phyloP scores from a whole-genome alignment of 2,329 filamentous ascomycete genomes.

The Biscogniauxia mediterranea region DNA sequence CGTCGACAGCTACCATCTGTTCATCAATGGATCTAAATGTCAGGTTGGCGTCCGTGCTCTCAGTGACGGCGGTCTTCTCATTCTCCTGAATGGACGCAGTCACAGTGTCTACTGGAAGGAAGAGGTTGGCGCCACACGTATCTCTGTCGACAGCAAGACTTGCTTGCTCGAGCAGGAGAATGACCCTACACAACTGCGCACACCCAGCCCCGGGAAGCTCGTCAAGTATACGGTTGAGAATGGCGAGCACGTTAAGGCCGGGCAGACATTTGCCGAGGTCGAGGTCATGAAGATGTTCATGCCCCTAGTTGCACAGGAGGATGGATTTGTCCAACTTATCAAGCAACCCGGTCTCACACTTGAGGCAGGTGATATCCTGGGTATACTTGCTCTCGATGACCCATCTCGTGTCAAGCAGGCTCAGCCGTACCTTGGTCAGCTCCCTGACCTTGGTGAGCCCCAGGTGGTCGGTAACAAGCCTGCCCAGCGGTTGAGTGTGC shows the following conservation, averaged over 20 bases:
- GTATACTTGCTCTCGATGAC: slow-evolving; percentile 92
- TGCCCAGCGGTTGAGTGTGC: slow-evolving; percentile 77
- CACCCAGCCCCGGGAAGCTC: slow-evolving; percentile 93
- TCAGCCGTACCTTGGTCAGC: slow-evolving; percentile 85
- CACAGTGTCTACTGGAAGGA: slow-evolving; percentile 99
- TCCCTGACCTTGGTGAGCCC: slow-evolving; percentile 82
- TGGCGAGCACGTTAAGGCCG: slow-evolving; percentile 86
- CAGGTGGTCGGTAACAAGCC: slow-evolving; percentile 89
- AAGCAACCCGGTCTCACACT: slow-evolving; percentile 98
- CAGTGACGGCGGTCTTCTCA: slow-evolving; percentile 87
- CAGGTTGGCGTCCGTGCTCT: slow-evolving; percentile 88
- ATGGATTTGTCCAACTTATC: slow-evolving; percentile 95
- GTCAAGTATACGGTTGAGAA: slow-evolving; percentile 98
- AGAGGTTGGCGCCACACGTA: slow-evolving; percentile 89
- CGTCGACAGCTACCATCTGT: slow-evolving; percentile 90
- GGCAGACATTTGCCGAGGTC: slow-evolving; percentile 92
- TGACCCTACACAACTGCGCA: slow-evolving; percentile 93
- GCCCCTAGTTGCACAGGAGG: slow-evolving; percentile 92
- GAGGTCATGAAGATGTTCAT: slow-evolving; percentile 99
- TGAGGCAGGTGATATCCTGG: slow-evolving; percentile 97
- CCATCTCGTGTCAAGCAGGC: slow-evolving; percentile 96
- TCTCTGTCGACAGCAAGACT: slow-evolving; percentile 97
- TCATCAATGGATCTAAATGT: slow-evolving; percentile 98
- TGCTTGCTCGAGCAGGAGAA: slow-evolving; percentile 98
- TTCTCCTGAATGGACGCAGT: slow-evolving; percentile 86